These are phyloP conservation scores for Kuraishia ogatae DNA, from an alignment of 805 yeast species.

Conservation along the genomic window DNA sequence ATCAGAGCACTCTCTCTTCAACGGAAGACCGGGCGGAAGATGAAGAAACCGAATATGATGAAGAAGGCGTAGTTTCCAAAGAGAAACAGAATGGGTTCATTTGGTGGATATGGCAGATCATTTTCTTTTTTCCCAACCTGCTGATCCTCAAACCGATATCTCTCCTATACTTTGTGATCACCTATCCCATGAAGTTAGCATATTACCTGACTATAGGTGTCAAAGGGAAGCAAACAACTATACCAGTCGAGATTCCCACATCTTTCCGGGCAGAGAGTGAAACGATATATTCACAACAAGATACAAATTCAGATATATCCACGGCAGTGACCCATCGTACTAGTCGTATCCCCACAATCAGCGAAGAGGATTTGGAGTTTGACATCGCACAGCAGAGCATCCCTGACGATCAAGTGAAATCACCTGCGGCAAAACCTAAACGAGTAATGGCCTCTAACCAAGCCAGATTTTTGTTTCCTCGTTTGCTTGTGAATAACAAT, in stretches of 20 bases:
- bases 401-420: constrained; percentile 23
- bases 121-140: constrained; percentile 40
- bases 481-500: constrained; percentile 19
- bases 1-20: neutral
- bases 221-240: neutral
- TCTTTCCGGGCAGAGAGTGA: neutral
- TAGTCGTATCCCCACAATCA: constrained; percentile 17
- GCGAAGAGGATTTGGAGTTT: constrained; percentile 26
- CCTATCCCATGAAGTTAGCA: constrained; percentile 46
- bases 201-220: constrained; percentile 1
- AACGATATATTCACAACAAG: neutral
- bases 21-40: neutral
- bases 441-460: neutral
- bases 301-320: neutral
- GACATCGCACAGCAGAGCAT: constrained; percentile 12
- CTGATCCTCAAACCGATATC: constrained; percentile 44
- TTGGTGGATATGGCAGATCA: constrained; percentile 15
- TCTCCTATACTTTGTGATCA: constrained; percentile 39
- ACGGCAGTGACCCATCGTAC: neutral
- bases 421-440: constrained; percentile 17
- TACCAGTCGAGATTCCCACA: neutral
- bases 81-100: constrained; percentile 7
- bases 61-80: neutral
- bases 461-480: constrained; percentile 22
- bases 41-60: constrained; percentile 2